Base-by-base conservation (phyloP, 2,329 filamentous ascomycete species). In the Sporothrix pallida region DNA sequence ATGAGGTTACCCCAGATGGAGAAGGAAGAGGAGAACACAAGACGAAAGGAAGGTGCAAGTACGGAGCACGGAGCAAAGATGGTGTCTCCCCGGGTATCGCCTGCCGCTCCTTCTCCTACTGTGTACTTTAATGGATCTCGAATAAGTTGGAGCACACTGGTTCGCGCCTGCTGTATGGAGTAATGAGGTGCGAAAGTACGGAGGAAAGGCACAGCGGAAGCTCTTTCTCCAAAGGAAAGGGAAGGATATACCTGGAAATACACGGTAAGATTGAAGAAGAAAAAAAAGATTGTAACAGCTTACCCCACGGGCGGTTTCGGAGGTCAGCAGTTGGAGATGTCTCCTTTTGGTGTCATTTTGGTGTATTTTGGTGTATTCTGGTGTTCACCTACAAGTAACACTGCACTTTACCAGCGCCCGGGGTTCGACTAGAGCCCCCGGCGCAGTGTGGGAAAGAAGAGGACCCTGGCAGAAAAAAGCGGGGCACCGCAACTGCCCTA, bases 351-450 rank as follows among this genome's bases (percentile, higher is more conserved):
- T 10, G 23, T 31, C 12, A 10, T 26, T 26, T 20, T 20, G 50
- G 50, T 54, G 50, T 37, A 10, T 26, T 26, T 20, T 20, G 50
- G 50, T 54, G 50, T 37, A 37, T 37, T 37, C 31, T 37, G 4
- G 31, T 37, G 31, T 37, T 37, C 31, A 37, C 31, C 31, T 37
- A 37, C 31, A 37, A 37, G 31, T 37, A n/a, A 58, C 23, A 12
- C 12, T 50, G 20, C 7, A n/a, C 13, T 54, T 65, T 54, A 23
- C 44, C n/a, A 65, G 62, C 52, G 46, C 60, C 60, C 75, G 75
- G 75, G 74, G 52, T 75, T 46, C 46, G 4, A 13, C 72, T 76
- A 76, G 75, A 71, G 70, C 54, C 75, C 75, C 75, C 74, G 74
- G 70, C 13, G 62, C 54, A n/a, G 31, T 37, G 46, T 54, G 60